Percentiles rank a stretch among this genome's conserved stretches.
Conservation (phyloP, 257 asterid genomes). For the Plantago major region DNA sequence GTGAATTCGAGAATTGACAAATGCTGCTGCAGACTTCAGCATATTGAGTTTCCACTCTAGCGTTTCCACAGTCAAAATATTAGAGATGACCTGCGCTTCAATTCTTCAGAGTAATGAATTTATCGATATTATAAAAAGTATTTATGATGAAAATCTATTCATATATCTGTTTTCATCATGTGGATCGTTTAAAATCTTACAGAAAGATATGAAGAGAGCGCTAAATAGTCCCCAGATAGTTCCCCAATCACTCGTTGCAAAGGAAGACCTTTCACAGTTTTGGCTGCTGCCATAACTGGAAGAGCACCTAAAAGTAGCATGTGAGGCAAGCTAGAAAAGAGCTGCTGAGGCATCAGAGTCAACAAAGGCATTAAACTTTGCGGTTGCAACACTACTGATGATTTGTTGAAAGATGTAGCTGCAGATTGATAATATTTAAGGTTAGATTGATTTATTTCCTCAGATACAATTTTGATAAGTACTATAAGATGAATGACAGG, state of each 20-base stretch:
- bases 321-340: constrained; percentile 39
- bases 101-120: constrained; percentile 32
- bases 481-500: neutral
- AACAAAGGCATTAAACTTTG: constrained; percentile 37
- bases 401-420: constrained; percentile 62
- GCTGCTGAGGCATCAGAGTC: constrained; percentile 47
- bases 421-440: constrained; percentile 6
- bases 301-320: constrained; percentile 58
- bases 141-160: too few species aligned
- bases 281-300: constrained; percentile 39
- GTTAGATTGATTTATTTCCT: neutral
- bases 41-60: constrained; percentile 64
- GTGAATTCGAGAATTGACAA: constrained; percentile 80
- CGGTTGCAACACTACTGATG: constrained; percentile 29
- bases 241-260: constrained; percentile 42
- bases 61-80: constrained; percentile 40
- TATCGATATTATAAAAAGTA: too few species aligned
- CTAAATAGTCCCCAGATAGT: constrained; percentile 37
- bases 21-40: constrained; percentile 68
- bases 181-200: constrained; percentile 36
- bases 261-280: constrained; percentile 40
- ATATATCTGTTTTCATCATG: too few species aligned
- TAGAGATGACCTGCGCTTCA: constrained; percentile 50
- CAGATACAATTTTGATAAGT: neutral
- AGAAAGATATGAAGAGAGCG: constrained; percentile 57